Percentiles rank a stretch among this genome's conserved stretches.
Evolutionary conservation across 257 asterid species (phyloP).

Genomic region (Prunella vulgaris): DNA sequence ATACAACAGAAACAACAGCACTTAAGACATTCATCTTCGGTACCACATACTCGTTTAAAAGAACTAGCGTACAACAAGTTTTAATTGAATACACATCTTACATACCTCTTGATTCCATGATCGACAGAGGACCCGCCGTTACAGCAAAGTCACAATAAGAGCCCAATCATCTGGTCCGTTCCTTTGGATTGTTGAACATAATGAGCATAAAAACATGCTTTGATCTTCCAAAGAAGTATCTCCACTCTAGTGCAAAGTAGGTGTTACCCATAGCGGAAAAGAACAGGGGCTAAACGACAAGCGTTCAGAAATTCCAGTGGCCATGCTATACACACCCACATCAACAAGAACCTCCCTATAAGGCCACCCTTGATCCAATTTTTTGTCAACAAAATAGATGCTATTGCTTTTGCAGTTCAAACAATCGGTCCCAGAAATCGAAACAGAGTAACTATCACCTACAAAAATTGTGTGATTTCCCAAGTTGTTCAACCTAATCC

Average conservation of each 20-base stretch:
- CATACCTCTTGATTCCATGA: background rate
- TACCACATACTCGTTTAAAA: background rate
- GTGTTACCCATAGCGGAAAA: conserved; percentile 24
- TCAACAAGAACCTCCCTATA: background rate
- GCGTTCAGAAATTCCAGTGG: background rate
- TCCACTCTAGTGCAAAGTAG: conserved; percentile 15
- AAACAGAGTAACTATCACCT: conserved; percentile 19
- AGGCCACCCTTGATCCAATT: conserved; percentile 10
- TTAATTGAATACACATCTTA: background rate
- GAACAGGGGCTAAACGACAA: background rate
- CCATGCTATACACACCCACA: conserved; percentile 22
- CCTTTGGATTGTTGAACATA: background rate
- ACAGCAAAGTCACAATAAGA: background rate
- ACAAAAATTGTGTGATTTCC: conserved; percentile 31
- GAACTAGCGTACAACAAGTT: background rate
- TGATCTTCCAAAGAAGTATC: background rate
- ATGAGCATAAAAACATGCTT: background rate
- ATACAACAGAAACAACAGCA: background rate
- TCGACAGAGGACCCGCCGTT: background rate
- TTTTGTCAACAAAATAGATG: conserved; percentile 25
- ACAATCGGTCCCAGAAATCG: conserved; percentile 7
- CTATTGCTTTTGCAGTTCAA: conserved; percentile 26
- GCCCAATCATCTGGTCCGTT: background rate
- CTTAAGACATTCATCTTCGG: background rate
- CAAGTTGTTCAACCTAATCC: conserved; percentile 28